Base-by-base conservation (phyloP, 371 early-diverging fungal species). In the Rhizopus sp. region DNA sequence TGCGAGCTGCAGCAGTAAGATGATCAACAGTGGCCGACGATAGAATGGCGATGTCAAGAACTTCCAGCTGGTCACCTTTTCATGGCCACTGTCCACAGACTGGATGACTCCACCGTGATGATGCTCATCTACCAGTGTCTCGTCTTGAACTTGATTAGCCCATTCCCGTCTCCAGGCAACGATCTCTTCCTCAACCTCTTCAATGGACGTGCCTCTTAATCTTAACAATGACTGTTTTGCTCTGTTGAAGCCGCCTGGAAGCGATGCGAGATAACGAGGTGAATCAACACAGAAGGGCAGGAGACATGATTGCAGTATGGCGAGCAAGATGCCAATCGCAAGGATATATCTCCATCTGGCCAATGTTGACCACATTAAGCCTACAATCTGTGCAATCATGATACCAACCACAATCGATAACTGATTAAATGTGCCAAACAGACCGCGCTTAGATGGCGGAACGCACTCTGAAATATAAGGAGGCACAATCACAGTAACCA, bases 401-500 rank as follows among this genome's bases (percentile, higher is more conserved):
- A 94, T 90, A 13, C 96, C 97, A 10, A 86, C 47, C 8, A 95
- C 92, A 48, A 96, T 85, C 10, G 89, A 85, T 42, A 95, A 60
- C 68, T 95, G 95, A 71, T 93, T 93, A 50, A 90, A 73, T n/a
- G 88, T 75, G 30, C 90, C 91, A 50, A 91, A 82, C 17, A 85
- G 75, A 2, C 97, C 98, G 5, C 95, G 82, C 15, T 71, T 69
- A 3, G 77, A 69, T 16, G 78, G 68, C 0, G 97, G 91, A 10
- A 94, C 86, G 47, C 97, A 84, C 63, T 95, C 94, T 7, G 88
- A 78, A 40, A 97, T 73, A 64, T 96, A 98, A 44, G 88, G 73
- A 7, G 98, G 96, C 0, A 93, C 90, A 29, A 91, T 85, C 30
- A 91, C 93, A 5, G 93, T 88, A 2, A 88, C 86, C 4, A 85